A percentile compares a stretch with the other conserved stretches of the same genome.
phyloP scores from a whole-genome alignment of 1,284 basidiomycete genomes.

The Clitocybe nebularis region DNA sequence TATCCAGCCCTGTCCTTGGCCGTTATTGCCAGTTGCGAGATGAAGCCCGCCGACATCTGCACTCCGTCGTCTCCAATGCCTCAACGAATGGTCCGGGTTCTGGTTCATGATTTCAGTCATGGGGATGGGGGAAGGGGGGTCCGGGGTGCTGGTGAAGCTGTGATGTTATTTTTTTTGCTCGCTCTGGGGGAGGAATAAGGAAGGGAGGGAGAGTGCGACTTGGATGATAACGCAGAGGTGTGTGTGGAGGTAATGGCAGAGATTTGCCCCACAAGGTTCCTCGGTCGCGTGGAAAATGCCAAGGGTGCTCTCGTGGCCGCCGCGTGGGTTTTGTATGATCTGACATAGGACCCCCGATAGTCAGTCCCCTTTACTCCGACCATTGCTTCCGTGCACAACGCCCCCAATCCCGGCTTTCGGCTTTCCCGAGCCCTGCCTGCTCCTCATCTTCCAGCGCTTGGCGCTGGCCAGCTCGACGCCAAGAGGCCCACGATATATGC shows the following conservation, averaged over 20 bases:
- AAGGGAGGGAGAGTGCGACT: conserved; percentile 6
- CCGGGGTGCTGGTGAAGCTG: too few relatives aligned
- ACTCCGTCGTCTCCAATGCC: conserved; percentile 50
- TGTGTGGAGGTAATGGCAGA: conserved; percentile 16
- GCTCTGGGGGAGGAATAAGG: not conserved
- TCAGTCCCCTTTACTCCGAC: conserved; percentile 13
- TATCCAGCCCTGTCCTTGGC: conserved; percentile 71
- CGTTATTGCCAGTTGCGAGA: conserved; percentile 64
- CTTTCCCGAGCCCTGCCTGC: not conserved
- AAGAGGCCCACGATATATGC: not conserved
- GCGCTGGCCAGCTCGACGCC: not conserved
- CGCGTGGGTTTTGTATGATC: conserved; percentile 32
- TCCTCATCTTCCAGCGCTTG: not conserved
- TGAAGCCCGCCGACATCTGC: conserved; percentile 84
- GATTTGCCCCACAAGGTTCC: conserved; percentile 22
- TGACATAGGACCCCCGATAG: conserved; percentile 18
- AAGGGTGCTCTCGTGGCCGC: conserved; percentile 34
- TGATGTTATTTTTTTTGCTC: too few relatives aligned
- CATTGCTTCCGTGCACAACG: conserved; percentile 9
- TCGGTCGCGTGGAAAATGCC: conserved; percentile 35
- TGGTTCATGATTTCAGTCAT: not conserved
- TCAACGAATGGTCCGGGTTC: conserved; percentile 10
- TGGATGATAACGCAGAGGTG: conserved; percentile 9
- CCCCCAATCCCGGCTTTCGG: conserved; percentile 11
- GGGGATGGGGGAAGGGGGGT: too few relatives aligned